Evolutionary conservation across 2,329 filamentous ascomycete genomes (phyloP).

Genomic region (Penicillium sp.): DNA sequence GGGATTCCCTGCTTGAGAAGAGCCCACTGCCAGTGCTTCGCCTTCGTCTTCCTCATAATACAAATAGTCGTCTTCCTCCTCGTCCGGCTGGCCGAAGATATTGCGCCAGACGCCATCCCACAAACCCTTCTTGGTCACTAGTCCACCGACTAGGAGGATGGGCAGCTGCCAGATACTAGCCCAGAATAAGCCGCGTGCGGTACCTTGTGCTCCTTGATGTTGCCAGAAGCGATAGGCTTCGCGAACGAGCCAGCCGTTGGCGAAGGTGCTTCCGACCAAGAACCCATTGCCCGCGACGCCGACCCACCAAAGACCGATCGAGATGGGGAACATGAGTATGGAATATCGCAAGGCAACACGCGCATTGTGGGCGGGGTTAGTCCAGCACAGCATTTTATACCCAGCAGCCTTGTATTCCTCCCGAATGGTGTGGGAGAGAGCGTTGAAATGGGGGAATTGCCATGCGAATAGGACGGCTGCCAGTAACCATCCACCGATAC

Average conservation of each 20-base stretch:
- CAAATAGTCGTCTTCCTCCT: conserved; percentile 50
- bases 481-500: conserved; percentile 79
- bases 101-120: conserved; percentile 76
- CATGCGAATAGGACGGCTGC: conserved; percentile 82
- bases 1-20: not conserved
- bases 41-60: conserved; percentile 56
- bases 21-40: conserved; percentile 19
- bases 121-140: conserved; percentile 89
- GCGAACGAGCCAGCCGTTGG: conserved; percentile 79
- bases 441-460: conserved; percentile 99
- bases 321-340: conserved; percentile 78
- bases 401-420: conserved; percentile 75
- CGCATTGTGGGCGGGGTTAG: conserved; percentile 76
- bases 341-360: conserved; percentile 86
- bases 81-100: conserved; percentile 54
- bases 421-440: conserved; percentile 78
- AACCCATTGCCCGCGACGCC: conserved; percentile 84
- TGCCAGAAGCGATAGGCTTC: conserved; percentile 79
- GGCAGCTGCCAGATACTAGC: conserved; percentile 96
- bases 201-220: conserved; percentile 69
- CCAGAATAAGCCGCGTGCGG: conserved; percentile 85
- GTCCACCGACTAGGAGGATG: conserved; percentile 77
- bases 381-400: conserved; percentile 72
- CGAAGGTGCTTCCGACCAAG: conserved; percentile 68
- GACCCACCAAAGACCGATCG: conserved; percentile 67